Base-by-base conservation (phyloP, 2,329 filamentous ascomycete species). In the Monascus ruber region DNA sequence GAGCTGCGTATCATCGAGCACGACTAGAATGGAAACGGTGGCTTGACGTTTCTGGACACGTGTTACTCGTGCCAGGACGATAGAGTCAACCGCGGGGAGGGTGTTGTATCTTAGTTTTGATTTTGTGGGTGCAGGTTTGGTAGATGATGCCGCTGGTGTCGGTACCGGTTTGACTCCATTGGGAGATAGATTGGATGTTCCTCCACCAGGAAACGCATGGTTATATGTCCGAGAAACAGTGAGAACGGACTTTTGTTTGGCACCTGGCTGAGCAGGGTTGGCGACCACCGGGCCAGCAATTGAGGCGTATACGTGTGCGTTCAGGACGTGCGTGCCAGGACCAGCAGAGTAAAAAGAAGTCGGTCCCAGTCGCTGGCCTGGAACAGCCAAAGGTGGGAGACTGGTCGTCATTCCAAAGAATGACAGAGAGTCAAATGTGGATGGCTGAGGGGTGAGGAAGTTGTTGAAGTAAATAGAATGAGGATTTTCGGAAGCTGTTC, bases 41-140 rank as follows among this genome's bases (percentile, higher is more conserved):
- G 86, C 88, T 66, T 94, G 87, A 45, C 83, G 79, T 35, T 85
- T 82, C 60, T 84, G 82, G 41, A 95, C 81, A 35, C 89, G 81
- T 29, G 85, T 85, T 32, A 98, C 85, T 29, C 83, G 79, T 47
- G 85, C 87, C 31, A 98, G 75, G 31, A 96, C 85, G 10, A 79
- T 71, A 51, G 83, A 83, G 54, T 80, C 77, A 32, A 95, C 85
- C 49, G 84, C 78, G 1, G 91, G 91, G 5, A 95, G 73, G 38
- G 87, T 76, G 59, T 86, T 83, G 44, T 76, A 75, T 59, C 76
- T 77, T 51, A 66, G 59, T 36, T 61, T 56, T 41, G 47, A 48
- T 5, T 47, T 50, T 28, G 38, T 5, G 17, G 46, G 10, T 26
- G 37, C 17, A 29, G 35, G 24, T 9, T 35, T 38, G n/a, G 39